A percentile compares a stretch with the other conserved stretches of the same genome.
These are phyloP conservation scores for Biancaea sappan DNA, from an alignment of 306 rosid species.

Conservation along the genomic window DNA sequence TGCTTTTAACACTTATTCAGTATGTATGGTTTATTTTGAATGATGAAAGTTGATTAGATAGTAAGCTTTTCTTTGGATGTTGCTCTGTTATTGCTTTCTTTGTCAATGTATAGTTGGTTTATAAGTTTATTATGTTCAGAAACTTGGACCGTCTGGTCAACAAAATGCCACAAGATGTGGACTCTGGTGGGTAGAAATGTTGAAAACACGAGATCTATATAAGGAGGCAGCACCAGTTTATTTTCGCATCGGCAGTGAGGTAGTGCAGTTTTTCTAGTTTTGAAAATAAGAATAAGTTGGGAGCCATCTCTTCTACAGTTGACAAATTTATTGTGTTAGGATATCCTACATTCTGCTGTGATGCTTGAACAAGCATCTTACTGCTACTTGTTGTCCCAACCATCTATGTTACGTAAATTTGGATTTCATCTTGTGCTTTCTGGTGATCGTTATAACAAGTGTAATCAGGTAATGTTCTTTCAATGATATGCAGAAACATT, in stretches of 20 bases:
- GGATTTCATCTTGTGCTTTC: conserved; percentile 99
- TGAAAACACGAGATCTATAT: conserved; percentile 79
- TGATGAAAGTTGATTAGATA: not conserved
- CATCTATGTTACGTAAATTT: conserved; percentile 91
- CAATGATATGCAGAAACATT: conserved; percentile 12
- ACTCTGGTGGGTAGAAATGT: conserved; percentile 95
- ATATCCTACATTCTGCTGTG: conserved; percentile 87
- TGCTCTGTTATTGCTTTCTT: conserved; percentile 31
- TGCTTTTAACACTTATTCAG: conserved; percentile 89
- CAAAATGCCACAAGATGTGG: conserved; percentile 92
- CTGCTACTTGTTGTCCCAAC: conserved; percentile 86
- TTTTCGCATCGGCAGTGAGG: conserved; percentile 95
- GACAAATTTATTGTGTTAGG: conserved; percentile 56
- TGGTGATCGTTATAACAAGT: conserved; percentile 94
- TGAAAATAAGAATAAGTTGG: conserved; percentile 1
- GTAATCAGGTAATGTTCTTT: conserved; percentile 74
- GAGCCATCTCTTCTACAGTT: conserved; percentile 38
- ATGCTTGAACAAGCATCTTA: conserved; percentile 99
- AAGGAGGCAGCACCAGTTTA: conserved; percentile 92
- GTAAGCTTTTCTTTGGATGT: conserved; percentile 5
- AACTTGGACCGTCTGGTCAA: conserved; percentile 77
- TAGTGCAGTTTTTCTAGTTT: conserved; percentile 38
- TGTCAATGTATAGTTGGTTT: conserved; percentile 23
- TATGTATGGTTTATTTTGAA: conserved; percentile 52
- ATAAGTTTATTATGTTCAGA: conserved; percentile 62